Evolutionary conservation across 75 land plant species (phyloP).

Genomic region (Cupressus sempervirens): DNA sequence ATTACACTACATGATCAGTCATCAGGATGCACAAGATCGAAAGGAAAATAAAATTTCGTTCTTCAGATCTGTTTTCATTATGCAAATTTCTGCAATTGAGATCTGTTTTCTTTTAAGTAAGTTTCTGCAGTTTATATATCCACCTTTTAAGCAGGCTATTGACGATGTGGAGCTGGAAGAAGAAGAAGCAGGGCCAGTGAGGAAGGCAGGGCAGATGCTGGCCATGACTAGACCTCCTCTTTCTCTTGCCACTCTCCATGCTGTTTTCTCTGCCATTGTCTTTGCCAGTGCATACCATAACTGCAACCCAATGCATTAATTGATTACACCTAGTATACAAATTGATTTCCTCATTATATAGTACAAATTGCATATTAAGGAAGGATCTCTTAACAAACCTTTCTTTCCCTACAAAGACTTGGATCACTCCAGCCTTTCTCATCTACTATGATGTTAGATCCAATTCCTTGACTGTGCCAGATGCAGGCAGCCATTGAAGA

Average conservation of each 20-base stretch:
- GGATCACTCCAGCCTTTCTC: constrained; percentile 57
- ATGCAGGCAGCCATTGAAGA: constrained; percentile 53
- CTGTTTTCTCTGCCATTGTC: constrained; percentile 61
- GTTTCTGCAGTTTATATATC: not conserved
- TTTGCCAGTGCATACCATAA: constrained; percentile 68
- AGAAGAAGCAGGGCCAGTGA: constrained; percentile 46
- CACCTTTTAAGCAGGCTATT: constrained; percentile 66
- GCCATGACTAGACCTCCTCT: constrained; percentile 27
- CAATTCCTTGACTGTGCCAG: constrained; percentile 16
- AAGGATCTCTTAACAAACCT: constrained; percentile 23
- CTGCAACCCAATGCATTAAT: constrained; percentile 20
- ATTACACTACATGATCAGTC: no score
- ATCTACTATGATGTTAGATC: constrained; percentile 14
- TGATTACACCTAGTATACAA: not conserved
- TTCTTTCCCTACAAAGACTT: constrained; percentile 45
- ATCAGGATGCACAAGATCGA: no score
- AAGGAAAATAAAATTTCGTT: no score
- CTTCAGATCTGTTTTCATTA: no score
- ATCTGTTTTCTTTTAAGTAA: no score
- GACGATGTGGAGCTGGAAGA: constrained; percentile 27
- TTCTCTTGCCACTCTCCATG: constrained; percentile 55
- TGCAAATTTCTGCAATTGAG: not conserved
- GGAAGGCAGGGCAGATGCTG: constrained; percentile 45
- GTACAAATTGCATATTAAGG: not conserved
- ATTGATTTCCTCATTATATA: not conserved